Percentiles rank a stretch among this genome's conserved stretches.
Evolutionary conservation across 1,284 basidiomycete genomes (phyloP).

Genomic region (Rhizoctonia solani): DNA sequence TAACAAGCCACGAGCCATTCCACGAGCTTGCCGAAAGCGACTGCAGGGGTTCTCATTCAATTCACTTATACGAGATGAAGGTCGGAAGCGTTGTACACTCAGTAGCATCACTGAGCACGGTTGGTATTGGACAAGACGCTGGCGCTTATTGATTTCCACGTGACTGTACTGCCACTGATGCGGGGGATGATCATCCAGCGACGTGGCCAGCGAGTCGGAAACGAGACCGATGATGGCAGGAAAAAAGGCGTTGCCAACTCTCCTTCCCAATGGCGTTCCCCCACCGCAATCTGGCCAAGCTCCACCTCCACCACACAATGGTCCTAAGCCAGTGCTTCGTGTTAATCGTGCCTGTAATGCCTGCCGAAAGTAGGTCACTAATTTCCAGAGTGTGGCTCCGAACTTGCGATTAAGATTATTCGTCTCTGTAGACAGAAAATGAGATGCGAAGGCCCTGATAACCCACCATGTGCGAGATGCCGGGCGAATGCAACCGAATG

Average conservation of each 20-base stretch:
- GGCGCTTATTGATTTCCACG: too few relatives aligned
- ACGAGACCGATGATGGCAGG: constrained; percentile 21
- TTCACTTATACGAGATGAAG: too few relatives aligned
- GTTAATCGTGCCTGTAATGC: constrained; percentile 38
- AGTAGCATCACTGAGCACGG: too few relatives aligned
- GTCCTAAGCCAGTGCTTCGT: constrained; percentile 34
- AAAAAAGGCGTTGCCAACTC: constrained; percentile 13
- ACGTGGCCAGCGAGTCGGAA: constrained; percentile 20
- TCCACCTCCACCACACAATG: constrained; percentile 1
- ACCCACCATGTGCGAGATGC: constrained; percentile 36
- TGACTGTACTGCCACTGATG: constrained; percentile 25
- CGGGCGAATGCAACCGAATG: constrained; percentile 26
- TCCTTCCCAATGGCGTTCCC: constrained; percentile 17
- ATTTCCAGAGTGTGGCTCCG: background rate
- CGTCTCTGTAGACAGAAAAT: constrained; percentile 36
- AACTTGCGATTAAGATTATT: background rate
- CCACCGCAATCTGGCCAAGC: background rate
- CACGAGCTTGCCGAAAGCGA: too few relatives aligned
- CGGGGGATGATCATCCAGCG: constrained; percentile 6
- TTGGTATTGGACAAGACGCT: too few relatives aligned
- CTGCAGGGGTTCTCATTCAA: too few relatives aligned
- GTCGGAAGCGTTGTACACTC: too few relatives aligned
- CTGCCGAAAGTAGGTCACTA: constrained; percentile 38
- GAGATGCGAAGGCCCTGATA: constrained; percentile 39
- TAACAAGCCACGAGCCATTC: too few relatives aligned